Percentiles rank a stretch among this genome's conserved stretches.
phyloP scores from a whole-genome alignment of 306 rosid genomes.

The Sophora flavescens region DNA sequence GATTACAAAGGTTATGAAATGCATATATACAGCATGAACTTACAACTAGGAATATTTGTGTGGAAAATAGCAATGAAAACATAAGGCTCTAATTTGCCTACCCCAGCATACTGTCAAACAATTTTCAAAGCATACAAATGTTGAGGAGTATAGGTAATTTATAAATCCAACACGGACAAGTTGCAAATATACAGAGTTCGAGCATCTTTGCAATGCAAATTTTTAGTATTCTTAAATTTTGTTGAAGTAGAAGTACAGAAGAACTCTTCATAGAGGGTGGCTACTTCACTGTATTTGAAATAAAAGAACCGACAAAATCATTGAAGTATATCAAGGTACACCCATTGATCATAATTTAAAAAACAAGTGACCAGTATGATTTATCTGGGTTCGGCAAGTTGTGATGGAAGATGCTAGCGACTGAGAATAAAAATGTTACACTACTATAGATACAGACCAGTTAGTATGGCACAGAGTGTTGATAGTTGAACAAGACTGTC shows the following conservation, averaged over 20 bases:
- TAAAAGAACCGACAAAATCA: background rate
- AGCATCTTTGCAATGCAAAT: background rate
- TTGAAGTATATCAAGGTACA: background rate
- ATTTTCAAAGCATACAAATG: background rate
- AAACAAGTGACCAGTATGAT: background rate
- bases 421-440: background rate
- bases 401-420: background rate
- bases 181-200: background rate
- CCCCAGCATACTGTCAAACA: background rate
- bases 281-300: slow-evolving; percentile 1
- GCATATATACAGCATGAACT: background rate
- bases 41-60: background rate
- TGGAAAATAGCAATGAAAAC: background rate
- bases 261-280: slow-evolving; percentile 14
- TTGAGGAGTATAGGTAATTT: background rate
- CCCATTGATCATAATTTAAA: background rate
- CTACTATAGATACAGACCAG: background rate
- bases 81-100: background rate
- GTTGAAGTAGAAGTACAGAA: background rate
- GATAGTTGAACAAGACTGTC: background rate
- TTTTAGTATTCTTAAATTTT: background rate
- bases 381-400: background rate
- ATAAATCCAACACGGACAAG: background rate
- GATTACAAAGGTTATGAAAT: background rate
- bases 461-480: background rate